Evolutionary conservation across 257 asterid genomes (phyloP), one percentile per base, ranked within the genome.

Genomic region (Ajuga chamaepitys): DNA sequence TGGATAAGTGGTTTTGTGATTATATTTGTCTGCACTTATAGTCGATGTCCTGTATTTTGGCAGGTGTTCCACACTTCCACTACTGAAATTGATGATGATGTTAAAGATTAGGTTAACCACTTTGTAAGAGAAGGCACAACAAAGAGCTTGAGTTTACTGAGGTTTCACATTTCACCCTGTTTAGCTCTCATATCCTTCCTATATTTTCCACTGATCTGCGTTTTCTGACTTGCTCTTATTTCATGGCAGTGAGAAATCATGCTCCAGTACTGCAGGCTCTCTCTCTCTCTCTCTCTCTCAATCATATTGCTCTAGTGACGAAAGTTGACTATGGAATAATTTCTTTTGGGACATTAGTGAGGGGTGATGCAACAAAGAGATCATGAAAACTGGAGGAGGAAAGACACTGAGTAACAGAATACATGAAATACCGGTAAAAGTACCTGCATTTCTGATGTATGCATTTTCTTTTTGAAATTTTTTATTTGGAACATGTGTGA

Each of bases 191-290:
- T n/a, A n/a, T n/a, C n/a, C n/a, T n/a, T n/a, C 70, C 32, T 70
- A 41, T 59, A 41, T 45, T 58, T 26, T 46, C 22, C 30, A 77
- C 82, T 67, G 66, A 77, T 58, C 60, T 30, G 41, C 28, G 30
- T 59, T 62, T 47, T 50, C 11, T 68, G 47, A 34, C 70, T 59
- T 65, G 40, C 58, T 48, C 37, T 55, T 69, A 62, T 70, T 69
- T 40, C 71, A 62, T 64, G 45, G 64, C 92, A 88, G 96, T 47
- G 95, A 88, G 66, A 95, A 88, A 72, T 86, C 96, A 58, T 78
- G 86, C 80, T 75, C 89, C 53, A 77, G 88, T 22, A 69, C 84
- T 52, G 86, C 95, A 82, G 96, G 96, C n/a, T n/a, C n/a, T n/a
- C n/a, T n/a, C n/a, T n/a, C n/a, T 88, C 25, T 52, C 21, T 21